Evolutionary conservation across 805 yeast species (phyloP), one percentile per base, ranked within the genome.

Genomic region (Ogataea ganodermae): DNA sequence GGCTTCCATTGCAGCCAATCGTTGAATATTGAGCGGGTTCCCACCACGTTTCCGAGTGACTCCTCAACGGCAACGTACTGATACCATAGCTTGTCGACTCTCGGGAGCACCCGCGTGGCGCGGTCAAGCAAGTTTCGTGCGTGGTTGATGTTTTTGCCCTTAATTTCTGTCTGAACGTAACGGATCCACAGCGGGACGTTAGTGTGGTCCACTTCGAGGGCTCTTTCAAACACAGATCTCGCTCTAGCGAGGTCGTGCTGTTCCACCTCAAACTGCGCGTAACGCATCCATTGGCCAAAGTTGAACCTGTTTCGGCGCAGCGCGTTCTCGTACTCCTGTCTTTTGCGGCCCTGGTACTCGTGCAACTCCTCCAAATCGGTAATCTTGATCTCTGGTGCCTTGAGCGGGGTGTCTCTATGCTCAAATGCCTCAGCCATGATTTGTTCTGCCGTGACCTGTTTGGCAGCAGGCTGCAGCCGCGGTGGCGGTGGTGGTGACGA

Each of bases 1-100:
- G 96, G 96, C 51, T 79, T 80, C 89, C 95, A 86, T 21, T 72
- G 69, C 42, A 86, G 69, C 99, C 99, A 92, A 47, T 85, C 74
- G 49, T 83, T 81, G 65, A 84, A 91, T 6, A 92, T 72, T 12
- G 67, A 65, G 42, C 96, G 67, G 2, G 84, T 84, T 6, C 84
- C 83, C 4, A 70, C 62, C 33, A 79, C 68, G 59, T 89, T 81
- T 32, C 81, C 83, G 21, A 89, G 67, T 0, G 86, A 76, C 65
- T 90, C 97, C 65, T 90, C 97, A 14, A 91, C 77, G 38, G 85
- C 83, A 6, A 87, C 83, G 59, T 89, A 90, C 50, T 82, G 75
- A 61, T 79, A 87, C 97, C 98, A 92, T 17, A 92, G 68, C 62
- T 91, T 91, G 57, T 86, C 91, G 3, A 85, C 82, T 21, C 88